phyloP scores from a whole-genome alignment of 2,329 filamentous ascomycete species.

The Elsinoe fawcettii region DNA sequence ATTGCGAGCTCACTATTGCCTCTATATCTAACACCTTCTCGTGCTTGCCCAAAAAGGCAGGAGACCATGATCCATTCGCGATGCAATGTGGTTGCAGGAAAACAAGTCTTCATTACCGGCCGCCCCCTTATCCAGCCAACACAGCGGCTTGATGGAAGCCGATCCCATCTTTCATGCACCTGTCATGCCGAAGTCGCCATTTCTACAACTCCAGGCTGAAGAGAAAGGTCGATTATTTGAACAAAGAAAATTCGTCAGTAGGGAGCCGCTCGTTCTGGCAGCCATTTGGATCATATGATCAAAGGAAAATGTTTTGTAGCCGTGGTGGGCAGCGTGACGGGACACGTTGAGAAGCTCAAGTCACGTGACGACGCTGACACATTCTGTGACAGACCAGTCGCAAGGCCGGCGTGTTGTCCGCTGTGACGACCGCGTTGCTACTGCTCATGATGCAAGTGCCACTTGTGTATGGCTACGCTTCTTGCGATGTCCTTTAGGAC shows the following conservation, averaged over 20 bases:
- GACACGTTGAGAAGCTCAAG: not conserved
- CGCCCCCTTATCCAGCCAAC: slow-evolving; percentile 2
- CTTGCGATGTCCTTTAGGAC: not conserved
- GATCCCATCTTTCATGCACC: not conserved
- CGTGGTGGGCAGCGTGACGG: not conserved
- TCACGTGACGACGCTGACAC: not conserved
- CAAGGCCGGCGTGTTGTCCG: no score
- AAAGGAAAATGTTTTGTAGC: not conserved
- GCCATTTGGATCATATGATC: not conserved
- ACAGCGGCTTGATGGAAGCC: not conserved
- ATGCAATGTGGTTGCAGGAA: not conserved
- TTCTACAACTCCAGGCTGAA: slow-evolving; percentile 12
- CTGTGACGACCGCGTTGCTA: no score
- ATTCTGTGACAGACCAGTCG: no score
- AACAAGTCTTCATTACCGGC: not conserved
- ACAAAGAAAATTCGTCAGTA: slow-evolving; percentile 9
- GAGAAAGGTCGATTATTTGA: not conserved
- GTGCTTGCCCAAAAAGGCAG: not conserved
- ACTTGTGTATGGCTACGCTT: no score
- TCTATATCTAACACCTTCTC: not conserved
- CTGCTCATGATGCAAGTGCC: no score
- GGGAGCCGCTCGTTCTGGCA: not conserved
- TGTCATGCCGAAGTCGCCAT: not conserved
- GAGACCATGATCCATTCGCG: not conserved
- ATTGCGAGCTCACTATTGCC: not conserved